Base-by-base conservation (phyloP, 2,329 filamentous ascomycete species). In the Sporothrix sp. region DNA sequence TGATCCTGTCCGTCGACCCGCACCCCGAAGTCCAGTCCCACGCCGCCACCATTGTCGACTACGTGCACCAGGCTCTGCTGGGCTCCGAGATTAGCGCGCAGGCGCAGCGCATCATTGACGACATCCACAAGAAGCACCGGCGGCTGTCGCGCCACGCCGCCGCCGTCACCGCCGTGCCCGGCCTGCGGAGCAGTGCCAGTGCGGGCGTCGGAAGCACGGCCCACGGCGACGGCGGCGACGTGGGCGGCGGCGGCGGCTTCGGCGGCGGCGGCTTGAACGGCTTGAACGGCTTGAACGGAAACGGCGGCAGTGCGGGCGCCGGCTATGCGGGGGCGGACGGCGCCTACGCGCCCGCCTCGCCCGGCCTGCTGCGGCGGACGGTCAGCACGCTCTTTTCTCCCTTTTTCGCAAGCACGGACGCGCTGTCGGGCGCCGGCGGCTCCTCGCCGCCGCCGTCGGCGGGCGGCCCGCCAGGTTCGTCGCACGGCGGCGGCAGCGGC, bases 11-110 rank as follows among this genome's bases (percentile, higher is more conserved):
- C 39, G 87, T 95, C 16, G 93, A 98, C 62, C 91, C 93, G 36
- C 90, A 96, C 62, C 89, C 91, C 1, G 91, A 97, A 62, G 87
- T 97, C 30, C 86, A 94, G 56, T 78, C 84, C 57, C 86, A 93
- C 63, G 91, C 89, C 9, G 82, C 81, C 6, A 75, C 84, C n/a
- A 82, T 97, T 39, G 80, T 95, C 27, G 93, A 98, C 65, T 87
- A 85, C 60, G 76, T 97, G 23, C 83, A 96, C 61, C 76, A 85
- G 46, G 78, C 82, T 0, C 72, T 98, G 11, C 69, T 95, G 6
- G 78, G 84, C 46, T 96, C 91, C 0, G 77, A 84, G 1, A 74
- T 95, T 40, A 85, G 84, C 9, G 69, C 75, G 7, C 75, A 84
- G 53, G 83, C 87, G 4, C 83, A 88, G 57, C 71, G 70, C 21